These are phyloP conservation scores for Boehmeria nivea DNA, from an alignment of 306 rosid species.

Conservation along the genomic window DNA sequence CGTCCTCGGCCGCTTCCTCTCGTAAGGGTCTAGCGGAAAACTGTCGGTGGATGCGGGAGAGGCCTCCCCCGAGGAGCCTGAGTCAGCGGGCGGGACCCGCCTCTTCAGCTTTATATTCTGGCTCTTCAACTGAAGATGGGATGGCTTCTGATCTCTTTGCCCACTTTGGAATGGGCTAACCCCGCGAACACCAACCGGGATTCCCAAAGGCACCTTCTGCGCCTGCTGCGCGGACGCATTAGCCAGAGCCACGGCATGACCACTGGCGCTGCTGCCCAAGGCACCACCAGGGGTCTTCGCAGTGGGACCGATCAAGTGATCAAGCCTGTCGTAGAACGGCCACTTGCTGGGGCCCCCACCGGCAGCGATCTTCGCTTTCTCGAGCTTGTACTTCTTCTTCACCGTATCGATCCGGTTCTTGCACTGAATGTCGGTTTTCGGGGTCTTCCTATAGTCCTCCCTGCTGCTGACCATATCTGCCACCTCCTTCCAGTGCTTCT, in stretches of 20 bases:
- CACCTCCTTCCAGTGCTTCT: constrained; percentile 97
- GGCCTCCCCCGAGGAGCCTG: constrained; percentile 38
- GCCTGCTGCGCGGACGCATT: constrained; percentile 13
- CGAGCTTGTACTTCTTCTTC: constrained; percentile 89
- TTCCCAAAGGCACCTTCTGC: constrained; percentile 61
- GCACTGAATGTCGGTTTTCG: constrained; percentile 89
- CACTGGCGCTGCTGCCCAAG: not conserved
- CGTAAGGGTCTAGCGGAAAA: constrained; percentile 40
- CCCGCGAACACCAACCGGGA: constrained; percentile 56
- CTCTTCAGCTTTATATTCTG: constrained; percentile 41
- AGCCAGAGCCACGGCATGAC: constrained; percentile 1
- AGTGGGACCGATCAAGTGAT: constrained; percentile 63
- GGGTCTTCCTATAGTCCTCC: constrained; percentile 60
- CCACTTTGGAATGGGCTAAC: constrained; percentile 31
- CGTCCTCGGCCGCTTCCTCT: constrained; percentile 39
- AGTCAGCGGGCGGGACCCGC: constrained; percentile 24
- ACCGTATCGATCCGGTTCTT: constrained; percentile 96
- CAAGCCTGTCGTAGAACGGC: constrained; percentile 68
- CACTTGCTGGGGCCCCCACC: constrained; percentile 64
- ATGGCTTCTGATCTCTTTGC: constrained; percentile 26
- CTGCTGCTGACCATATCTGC: constrained; percentile 80
- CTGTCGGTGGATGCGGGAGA: constrained; percentile 72
- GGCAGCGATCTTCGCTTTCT: constrained; percentile 67
- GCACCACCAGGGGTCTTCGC: constrained; percentile 36
- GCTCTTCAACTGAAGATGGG: constrained; percentile 1